Evolutionary conservation across 192 early-diverging fungal genomes (phyloP).

Genomic region (Coemansia sp.): DNA sequence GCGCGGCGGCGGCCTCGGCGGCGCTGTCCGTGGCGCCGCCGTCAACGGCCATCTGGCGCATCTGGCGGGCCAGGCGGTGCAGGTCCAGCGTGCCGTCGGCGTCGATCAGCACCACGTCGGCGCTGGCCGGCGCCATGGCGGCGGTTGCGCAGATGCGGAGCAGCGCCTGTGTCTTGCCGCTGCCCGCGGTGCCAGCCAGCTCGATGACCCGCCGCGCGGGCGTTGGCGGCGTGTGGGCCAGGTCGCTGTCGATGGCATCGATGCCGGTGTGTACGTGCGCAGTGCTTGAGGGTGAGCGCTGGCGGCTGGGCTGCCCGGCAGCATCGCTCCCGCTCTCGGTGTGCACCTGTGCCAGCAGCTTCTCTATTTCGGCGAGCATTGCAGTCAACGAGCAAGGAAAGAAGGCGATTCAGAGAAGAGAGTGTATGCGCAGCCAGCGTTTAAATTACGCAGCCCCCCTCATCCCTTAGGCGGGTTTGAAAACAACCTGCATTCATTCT

Average conservation of each 20-base stretch:
- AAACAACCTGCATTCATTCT: no score
- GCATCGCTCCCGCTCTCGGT: slow-evolving; percentile 19
- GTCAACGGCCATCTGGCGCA: no score
- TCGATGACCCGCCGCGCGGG: slow-evolving; percentile 15
- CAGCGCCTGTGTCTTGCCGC: slow-evolving; percentile 40
- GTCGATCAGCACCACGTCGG: slow-evolving; percentile 27
- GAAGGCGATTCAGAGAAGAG: background rate
- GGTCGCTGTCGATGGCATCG: slow-evolving; percentile 12
- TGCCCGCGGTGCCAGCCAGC: slow-evolving; percentile 27
- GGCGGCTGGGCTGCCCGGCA: background rate
- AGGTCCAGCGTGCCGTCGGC: slow-evolving; percentile 22
- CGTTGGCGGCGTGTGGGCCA: background rate
- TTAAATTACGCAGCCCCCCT: no score
- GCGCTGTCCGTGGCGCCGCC: background rate
- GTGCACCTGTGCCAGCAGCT: slow-evolving; percentile 21
- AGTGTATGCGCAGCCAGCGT: background rate
- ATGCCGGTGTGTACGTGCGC: slow-evolving; percentile 11
- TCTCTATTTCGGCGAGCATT: slow-evolving; percentile 29
- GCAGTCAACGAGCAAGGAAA: background rate
- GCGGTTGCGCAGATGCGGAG: slow-evolving; percentile 25
- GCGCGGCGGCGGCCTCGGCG: background rate
- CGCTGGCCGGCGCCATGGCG: slow-evolving; percentile 1
- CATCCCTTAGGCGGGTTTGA: no score
- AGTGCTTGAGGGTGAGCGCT: background rate
- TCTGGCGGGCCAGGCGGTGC: slow-evolving; percentile 2